These are phyloP conservation scores for Tubosaeta brunneosetosa DNA, from an alignment of 768 basidiomycete genomes.

Conservation along the genomic window DNA sequence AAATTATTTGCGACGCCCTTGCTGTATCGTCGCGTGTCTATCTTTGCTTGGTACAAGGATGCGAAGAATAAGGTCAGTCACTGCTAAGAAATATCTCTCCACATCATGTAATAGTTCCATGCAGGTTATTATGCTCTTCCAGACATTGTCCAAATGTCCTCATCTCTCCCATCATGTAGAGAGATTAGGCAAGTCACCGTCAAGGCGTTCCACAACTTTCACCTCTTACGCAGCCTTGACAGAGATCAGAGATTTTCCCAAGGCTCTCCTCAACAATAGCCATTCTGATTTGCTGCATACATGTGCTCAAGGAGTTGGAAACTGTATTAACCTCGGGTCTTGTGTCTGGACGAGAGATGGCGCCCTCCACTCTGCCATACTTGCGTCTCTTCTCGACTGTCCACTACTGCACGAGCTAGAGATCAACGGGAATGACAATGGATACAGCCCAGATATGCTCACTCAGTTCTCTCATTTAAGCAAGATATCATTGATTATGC, in stretches of 20 bases:
- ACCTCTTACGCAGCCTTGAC: constrained; percentile 5
- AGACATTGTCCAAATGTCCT: constrained; percentile 49
- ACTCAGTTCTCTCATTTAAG: constrained; percentile 46
- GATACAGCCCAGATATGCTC: constrained; percentile 47
- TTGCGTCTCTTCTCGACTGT: constrained; percentile 46
- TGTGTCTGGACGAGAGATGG: constrained; percentile 83
- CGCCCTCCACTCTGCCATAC: constrained; percentile 55
- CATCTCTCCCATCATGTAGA: constrained; percentile 56
- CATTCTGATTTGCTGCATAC: constrained; percentile 34
- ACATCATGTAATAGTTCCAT: background rate
- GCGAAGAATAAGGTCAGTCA: constrained; percentile 52
- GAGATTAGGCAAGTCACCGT: constrained; percentile 47
- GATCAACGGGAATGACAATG: constrained; percentile 61
- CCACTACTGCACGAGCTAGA: constrained; percentile 51
- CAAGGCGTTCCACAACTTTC: background rate
- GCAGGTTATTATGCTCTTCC: constrained; percentile 60
- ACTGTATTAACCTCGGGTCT: constrained; percentile 55
- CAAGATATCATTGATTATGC: constrained; percentile 72
- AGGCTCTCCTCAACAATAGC: constrained; percentile 32
- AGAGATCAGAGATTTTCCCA: constrained; percentile 78
- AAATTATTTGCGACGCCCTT: constrained; percentile 42
- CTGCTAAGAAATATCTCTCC: background rate
- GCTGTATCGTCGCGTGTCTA: constrained; percentile 56
- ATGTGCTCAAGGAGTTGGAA: constrained; percentile 49
- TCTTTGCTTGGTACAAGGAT: constrained; percentile 70